Conservation (phyloP, 176 grass and related monocot species). For the Otatea glauca region DNA sequence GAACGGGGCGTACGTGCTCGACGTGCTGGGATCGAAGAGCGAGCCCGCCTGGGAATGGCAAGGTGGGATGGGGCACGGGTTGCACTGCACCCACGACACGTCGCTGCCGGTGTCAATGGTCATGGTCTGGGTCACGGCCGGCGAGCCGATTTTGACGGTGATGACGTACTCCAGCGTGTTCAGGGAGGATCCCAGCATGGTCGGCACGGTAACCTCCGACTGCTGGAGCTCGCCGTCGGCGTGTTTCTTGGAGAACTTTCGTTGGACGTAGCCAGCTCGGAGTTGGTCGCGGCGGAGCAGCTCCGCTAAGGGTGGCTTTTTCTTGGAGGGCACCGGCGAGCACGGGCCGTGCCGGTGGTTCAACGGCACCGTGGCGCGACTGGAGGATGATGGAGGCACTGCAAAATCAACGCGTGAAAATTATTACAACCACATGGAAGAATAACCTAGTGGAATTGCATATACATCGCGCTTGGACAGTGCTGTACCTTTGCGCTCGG, state of each 20-base stretch:
- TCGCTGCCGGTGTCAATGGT: slow-evolving; percentile 77
- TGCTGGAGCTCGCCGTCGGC: neutral
- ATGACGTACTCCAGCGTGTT: slow-evolving; percentile 62
- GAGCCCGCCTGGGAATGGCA: slow-evolving; percentile 53
- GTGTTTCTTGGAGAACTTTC: slow-evolving; percentile 18
- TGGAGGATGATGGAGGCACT: neutral
- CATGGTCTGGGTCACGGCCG: slow-evolving; percentile 38
- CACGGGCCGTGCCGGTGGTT: slow-evolving; percentile 68
- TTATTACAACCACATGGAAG: neutral
- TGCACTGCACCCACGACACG: slow-evolving; percentile 80
- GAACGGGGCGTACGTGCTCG: slow-evolving; percentile 64
- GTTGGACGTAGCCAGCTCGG: slow-evolving; percentile 49
- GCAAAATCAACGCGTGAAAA: neutral
- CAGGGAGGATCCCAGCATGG: slow-evolving; percentile 35
- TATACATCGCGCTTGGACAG: neutral
- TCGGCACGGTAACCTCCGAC: slow-evolving; percentile 30
- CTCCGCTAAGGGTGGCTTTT: slow-evolving; percentile 30
- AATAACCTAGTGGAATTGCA: neutral
- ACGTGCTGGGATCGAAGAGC: slow-evolving; percentile 58
- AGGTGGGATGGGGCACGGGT: slow-evolving; percentile 40
- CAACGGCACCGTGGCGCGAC: slow-evolving; percentile 39
- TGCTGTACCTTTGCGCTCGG: slow-evolving; percentile 29
- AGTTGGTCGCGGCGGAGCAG: slow-evolving; percentile 58
- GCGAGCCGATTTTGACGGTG: slow-evolving; percentile 52
- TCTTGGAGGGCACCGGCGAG: slow-evolving; percentile 38